Base-by-base conservation (phyloP, 306 rosid genomes). In the Pyrus communis region DNA sequence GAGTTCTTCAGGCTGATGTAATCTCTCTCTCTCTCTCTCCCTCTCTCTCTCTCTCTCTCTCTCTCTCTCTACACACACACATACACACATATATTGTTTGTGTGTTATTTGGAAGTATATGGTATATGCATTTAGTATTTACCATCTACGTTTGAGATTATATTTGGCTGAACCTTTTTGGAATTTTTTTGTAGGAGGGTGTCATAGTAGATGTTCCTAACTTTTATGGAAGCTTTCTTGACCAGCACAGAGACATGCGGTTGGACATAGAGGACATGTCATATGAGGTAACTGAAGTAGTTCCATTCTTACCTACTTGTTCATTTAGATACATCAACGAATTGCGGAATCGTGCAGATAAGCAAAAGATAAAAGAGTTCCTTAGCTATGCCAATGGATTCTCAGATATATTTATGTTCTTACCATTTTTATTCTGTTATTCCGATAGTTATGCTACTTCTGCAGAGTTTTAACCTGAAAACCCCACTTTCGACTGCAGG, bases 211-310 rank as follows among this genome's bases (percentile, higher is more conserved):
- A 96, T 49, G 74, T 88, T 71, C 88, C 88, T 55, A 85, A 88
- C 22, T 67, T 80, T 8, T 82, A 87, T 63, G 88, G 96, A 38
- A 84, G 77, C 79, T 74, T 82, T 51, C 80, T 77, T 69, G 99
- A 96, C 79, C 90, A 91, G 82, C 98, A 96, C 82, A 87, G 97
- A 57, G 99, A 96, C 80, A 86, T 96, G 96, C 96, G 93, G 71
- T 74, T 96, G 91, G 98, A 96, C 87, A 96, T 96, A 59, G 99
- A 92, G 88, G 93, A 96, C 78, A 92, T 96, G 98, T 91, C 99
- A 43, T 96, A 96, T 73, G 99, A 96, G 97, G 99, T 87, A 84
- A 85, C 75, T 33, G 30, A 58, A 33, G 67, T 78, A 74, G 40
- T 43, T 81, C 46, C 58, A 75, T 33, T 75, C 59, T 65, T 27